A percentile compares a stretch with the other conserved stretches of the same genome.
These are phyloP conservation scores for Leucaena leucocephala DNA, from an alignment of 306 rosid species.

Conservation along the genomic window DNA sequence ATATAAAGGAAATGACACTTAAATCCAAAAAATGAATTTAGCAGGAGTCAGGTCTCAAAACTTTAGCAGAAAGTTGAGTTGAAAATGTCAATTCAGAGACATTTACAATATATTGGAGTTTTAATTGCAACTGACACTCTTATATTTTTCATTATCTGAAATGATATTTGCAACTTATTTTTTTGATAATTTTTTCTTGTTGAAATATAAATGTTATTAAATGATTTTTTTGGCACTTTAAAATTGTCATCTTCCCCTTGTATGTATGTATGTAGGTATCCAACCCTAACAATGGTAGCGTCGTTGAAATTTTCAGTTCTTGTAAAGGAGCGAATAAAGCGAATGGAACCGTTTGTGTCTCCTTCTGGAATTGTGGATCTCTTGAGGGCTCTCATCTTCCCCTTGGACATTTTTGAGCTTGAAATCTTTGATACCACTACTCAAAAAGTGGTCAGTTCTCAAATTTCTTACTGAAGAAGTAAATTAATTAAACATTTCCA, in stretches of 20 bases:
- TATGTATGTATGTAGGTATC: not conserved
- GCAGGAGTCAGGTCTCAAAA: not conserved
- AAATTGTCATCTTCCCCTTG: too few species aligned
- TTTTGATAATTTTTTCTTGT: too few species aligned
- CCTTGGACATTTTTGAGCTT: not conserved
- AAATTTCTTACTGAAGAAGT: not conserved
- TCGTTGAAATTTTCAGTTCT: not conserved
- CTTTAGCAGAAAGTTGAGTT: not conserved
- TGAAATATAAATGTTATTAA: not conserved
- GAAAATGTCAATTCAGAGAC: not conserved
- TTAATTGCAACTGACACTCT: not conserved
- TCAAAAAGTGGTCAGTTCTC: constrained; percentile 27
- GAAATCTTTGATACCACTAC: constrained; percentile 42
- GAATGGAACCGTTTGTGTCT: not conserved
- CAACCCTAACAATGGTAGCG: not conserved
- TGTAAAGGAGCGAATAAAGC: not conserved
- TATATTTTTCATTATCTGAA: not conserved
- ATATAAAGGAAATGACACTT: too few species aligned
- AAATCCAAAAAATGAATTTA: not conserved
- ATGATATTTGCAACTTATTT: not conserved
- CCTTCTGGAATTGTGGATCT: constrained; percentile 28
- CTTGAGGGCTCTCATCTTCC: constrained; percentile 17
- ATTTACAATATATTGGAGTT: too few species aligned
- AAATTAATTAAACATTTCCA: too few species aligned
- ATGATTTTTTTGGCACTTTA: too few species aligned